These are phyloP conservation scores for Erythrophleum ivorense DNA, from an alignment of 331 rosid genomes.

Conservation along the genomic window DNA sequence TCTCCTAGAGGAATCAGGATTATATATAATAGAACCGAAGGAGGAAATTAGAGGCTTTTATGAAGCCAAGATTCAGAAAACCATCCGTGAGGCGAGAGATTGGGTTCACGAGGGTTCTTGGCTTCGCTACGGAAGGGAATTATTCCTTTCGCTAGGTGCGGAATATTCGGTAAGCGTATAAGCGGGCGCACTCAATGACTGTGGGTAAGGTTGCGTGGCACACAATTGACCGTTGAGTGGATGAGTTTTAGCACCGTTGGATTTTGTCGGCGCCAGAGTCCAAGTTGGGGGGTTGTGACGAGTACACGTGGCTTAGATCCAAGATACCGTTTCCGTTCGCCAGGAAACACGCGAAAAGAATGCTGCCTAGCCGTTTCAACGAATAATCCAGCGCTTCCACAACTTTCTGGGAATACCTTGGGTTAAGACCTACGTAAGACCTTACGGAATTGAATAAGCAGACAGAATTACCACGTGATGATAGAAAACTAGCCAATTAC, in stretches of 20 bases:
- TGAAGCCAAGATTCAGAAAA: background rate
- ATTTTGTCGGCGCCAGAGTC: background rate
- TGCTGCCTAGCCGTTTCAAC: background rate
- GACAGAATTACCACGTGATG: background rate
- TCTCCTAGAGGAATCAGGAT: conserved; percentile 1
- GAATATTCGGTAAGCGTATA: conserved; percentile 58
- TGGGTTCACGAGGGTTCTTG: background rate
- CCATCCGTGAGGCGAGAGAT: background rate
- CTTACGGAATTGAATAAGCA: background rate
- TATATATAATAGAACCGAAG: background rate
- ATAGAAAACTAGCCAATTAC: background rate
- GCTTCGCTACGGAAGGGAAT: background rate
- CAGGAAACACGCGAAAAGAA: background rate
- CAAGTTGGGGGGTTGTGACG: background rate
- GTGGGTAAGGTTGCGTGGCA: conserved; percentile 47
- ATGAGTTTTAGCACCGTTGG: background rate
- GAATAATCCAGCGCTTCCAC: background rate
- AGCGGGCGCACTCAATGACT: background rate
- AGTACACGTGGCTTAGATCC: conserved; percentile 22
- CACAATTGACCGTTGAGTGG: background rate
- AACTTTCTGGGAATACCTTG: background rate
- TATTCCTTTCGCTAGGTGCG: conserved; percentile 43
- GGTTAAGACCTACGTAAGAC: background rate
- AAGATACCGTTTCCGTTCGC: background rate
- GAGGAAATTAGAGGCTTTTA: background rate